Evolutionary conservation across 1,284 basidiomycete genomes (phyloP).

Genomic region (Grifola frondosa): DNA sequence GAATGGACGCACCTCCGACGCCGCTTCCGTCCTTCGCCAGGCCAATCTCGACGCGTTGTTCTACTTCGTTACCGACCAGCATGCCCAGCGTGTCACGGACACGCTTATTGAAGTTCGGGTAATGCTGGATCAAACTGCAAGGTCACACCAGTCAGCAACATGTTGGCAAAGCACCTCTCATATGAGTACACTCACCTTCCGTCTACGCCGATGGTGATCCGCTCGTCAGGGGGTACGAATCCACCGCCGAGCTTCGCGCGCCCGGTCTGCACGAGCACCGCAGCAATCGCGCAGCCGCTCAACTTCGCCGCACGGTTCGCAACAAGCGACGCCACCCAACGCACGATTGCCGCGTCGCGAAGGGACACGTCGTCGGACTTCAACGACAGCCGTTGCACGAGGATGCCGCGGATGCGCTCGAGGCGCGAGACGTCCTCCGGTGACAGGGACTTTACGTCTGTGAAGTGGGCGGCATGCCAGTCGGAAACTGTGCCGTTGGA

Average conservation of each 20-base stretch:
- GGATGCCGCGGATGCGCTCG: conserved; percentile 52
- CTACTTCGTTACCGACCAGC: conserved; percentile 79
- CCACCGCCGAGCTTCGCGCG: conserved; percentile 49
- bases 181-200: conserved; percentile 60
- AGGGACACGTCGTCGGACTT: conserved; percentile 51
- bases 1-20: conserved; percentile 77
- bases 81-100: conserved; percentile 74
- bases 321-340: conserved; percentile 78
- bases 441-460: conserved; percentile 25
- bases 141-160: conserved; percentile 4
- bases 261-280: conserved; percentile 81
- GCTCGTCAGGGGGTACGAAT: conserved; percentile 42
- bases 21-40: conserved; percentile 97
- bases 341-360: conserved; percentile 77
- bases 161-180: neutral
- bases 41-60: conserved; percentile 80
- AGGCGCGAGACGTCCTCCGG: conserved; percentile 35
- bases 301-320: conserved; percentile 81
- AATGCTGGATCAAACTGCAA: conserved; percentile 82
- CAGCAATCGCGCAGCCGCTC: conserved; percentile 86
- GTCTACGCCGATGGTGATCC: conserved; percentile 82
- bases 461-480: conserved; percentile 25
- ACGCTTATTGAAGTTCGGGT: conserved; percentile 80
- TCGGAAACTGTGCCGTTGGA: conserved; percentile 12
- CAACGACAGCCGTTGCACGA: conserved; percentile 67